Conservation (phyloP, 805 yeast species). For the Lachancea fermentati region DNA sequence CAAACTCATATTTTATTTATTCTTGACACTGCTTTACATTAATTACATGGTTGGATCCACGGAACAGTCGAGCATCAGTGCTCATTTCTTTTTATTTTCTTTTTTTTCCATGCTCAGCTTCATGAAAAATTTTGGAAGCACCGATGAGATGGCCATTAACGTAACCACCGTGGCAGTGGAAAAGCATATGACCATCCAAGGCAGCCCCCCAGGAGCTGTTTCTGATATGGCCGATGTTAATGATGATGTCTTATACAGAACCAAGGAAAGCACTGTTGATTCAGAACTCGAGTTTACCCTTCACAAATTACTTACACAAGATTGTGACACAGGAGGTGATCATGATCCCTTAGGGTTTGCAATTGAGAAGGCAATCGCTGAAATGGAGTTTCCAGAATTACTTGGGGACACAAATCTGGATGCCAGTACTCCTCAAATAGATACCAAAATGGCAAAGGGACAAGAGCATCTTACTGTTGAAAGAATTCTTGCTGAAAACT, state of each 20-base stretch:
- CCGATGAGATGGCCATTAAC: background rate
- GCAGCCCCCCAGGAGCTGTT: background rate
- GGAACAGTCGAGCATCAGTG: slow-evolving; percentile 2
- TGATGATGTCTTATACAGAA: background rate
- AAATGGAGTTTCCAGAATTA: slow-evolving; percentile 12
- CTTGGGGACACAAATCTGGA: slow-evolving; percentile 1
- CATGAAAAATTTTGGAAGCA: background rate
- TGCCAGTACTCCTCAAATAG: background rate
- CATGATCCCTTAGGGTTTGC: slow-evolving; percentile 9
- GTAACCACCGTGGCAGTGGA: background rate
- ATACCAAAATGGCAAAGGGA: background rate
- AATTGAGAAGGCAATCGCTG: slow-evolving; percentile 9
- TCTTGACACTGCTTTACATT: too few species aligned
- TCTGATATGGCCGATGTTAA: background rate
- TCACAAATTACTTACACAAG: slow-evolving; percentile 19
- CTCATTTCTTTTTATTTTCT: background rate
- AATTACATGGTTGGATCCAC: background rate
- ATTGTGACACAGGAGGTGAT: slow-evolving; percentile 6
- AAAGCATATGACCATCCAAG: background rate
- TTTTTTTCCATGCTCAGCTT: background rate
- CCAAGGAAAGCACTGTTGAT: slow-evolving; percentile 2
- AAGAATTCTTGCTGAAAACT: slow-evolving; percentile 5
- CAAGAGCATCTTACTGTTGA: slow-evolving; percentile 7
- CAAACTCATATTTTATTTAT: too few species aligned
- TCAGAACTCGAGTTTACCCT: slow-evolving; percentile 18